Evolutionary conservation across 2,329 filamentous ascomycete species (phyloP).

Genomic region (Claviceps humidiphila): DNA sequence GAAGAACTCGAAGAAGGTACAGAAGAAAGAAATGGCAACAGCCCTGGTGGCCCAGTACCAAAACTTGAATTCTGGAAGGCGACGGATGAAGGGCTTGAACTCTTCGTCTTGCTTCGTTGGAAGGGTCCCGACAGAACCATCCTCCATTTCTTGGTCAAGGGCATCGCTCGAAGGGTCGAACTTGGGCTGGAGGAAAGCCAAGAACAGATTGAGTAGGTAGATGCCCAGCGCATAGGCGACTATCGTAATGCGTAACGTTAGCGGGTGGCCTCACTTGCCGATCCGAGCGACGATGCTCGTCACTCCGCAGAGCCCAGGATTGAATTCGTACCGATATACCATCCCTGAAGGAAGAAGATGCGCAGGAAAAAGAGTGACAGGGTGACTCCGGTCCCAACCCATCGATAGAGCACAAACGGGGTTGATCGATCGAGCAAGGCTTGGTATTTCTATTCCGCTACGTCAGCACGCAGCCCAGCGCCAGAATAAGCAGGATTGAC

Average conservation of each 20-base stretch:
- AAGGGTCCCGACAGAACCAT: constrained; percentile 67
- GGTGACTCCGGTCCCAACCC: constrained; percentile 66
- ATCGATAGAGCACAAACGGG: constrained; percentile 79
- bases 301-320: not conserved
- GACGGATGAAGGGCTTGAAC: constrained; percentile 91
- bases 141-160: constrained; percentile 90
- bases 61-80: constrained; percentile 98
- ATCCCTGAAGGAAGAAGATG: constrained; percentile 86
- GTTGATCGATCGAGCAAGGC: constrained; percentile 86
- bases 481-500: not conserved
- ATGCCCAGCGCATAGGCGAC: constrained; percentile 97
- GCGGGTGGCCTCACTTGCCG: not conserved
- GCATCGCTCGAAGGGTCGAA: constrained; percentile 92
- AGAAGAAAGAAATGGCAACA: constrained; percentile 67
- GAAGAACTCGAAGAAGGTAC: constrained; percentile 89
- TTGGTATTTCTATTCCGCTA: constrained; percentile 65
- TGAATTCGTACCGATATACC: constrained; percentile 76
- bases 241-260: constrained; percentile 21
- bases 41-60: constrained; percentile 94
- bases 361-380: constrained; percentile 75
- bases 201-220: constrained; percentile 97
- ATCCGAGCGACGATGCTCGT: not conserved
- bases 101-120: constrained; percentile 96
- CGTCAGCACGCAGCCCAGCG: not conserved
- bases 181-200: constrained; percentile 95